A percentile compares a stretch with the other conserved stretches of the same genome.
phyloP scores from a whole-genome alignment of 2,329 filamentous ascomycete genomes.

The Xylariaceae sp. region DNA sequence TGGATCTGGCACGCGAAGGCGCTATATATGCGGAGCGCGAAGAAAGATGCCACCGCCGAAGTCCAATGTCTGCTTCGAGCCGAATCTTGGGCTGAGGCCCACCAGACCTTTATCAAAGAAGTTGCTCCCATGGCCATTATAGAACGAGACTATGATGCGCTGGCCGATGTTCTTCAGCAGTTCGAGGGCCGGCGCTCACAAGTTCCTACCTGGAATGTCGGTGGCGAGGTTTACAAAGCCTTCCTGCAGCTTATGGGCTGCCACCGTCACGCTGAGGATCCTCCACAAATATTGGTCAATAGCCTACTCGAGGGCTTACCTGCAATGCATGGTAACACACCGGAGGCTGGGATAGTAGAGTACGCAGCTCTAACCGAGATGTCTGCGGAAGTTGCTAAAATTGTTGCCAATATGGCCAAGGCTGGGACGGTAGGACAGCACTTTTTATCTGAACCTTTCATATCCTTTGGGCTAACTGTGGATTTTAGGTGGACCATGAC shows the following conservation, averaged over 20 bases:
- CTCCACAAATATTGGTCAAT: constrained; percentile 56
- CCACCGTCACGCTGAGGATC: constrained; percentile 45
- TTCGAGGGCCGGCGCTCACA: constrained; percentile 69
- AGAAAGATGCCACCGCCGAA: constrained; percentile 71
- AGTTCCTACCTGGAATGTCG: constrained; percentile 76
- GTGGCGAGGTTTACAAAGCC: constrained; percentile 77
- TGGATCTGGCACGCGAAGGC: constrained; percentile 93
- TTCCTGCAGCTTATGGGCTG: constrained; percentile 60
- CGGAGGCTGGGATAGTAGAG: constrained; percentile 41
- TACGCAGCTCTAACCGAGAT: constrained; percentile 45
- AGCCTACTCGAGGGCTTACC: constrained; percentile 62
- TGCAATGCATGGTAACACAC: constrained; percentile 54
- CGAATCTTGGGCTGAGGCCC: constrained; percentile 77
- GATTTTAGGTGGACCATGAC: constrained; percentile 38
- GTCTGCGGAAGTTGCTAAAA: constrained; percentile 43
- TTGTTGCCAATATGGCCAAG: constrained; percentile 40
- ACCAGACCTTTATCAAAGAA: constrained; percentile 78
- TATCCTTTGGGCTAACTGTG: constrained; percentile 27
- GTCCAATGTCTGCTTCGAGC: constrained; percentile 82
- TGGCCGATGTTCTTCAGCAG: constrained; percentile 72
- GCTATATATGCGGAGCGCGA: constrained; percentile 76
- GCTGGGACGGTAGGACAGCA: constrained; percentile 37
- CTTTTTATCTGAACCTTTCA: neutral
- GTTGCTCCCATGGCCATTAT: constrained; percentile 86
- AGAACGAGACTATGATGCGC: constrained; percentile 74